Percentiles rank a stretch among this genome's conserved stretches.
Conservation (phyloP, 202 grass and related monocot genomes). For the Setaria italica region DNA sequence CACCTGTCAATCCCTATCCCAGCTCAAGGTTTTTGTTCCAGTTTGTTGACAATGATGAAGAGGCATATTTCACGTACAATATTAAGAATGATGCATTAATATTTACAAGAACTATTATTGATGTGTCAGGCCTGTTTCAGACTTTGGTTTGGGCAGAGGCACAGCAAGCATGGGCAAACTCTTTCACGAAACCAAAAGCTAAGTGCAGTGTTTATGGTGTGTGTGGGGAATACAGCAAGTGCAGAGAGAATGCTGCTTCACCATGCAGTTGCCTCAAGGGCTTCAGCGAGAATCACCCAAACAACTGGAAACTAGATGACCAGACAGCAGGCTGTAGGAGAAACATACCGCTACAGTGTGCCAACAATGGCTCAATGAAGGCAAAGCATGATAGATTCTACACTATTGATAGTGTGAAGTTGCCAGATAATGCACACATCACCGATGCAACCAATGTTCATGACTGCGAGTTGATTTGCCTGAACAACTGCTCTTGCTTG, state of each 20-base stretch:
- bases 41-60: conserved; percentile 39
- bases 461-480: conserved; percentile 42
- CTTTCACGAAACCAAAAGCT: conserved; percentile 27
- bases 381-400: conserved; percentile 45
- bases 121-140: conserved; percentile 20
- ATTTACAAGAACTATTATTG: conserved; percentile 15
- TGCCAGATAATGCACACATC: conserved; percentile 22
- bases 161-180: conserved; percentile 29
- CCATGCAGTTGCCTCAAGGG: conserved; percentile 54
- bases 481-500: conserved; percentile 56
- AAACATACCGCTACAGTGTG: conserved; percentile 46
- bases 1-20: not conserved
- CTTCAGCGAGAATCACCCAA: conserved; percentile 42
- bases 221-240: conserved; percentile 52
- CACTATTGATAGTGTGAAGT: conserved; percentile 29
- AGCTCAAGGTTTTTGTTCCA: conserved; percentile 28
- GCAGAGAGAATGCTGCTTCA: conserved; percentile 36
- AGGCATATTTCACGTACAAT: conserved; percentile 34
- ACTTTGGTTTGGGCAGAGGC: conserved; percentile 38
- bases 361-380: not conserved
- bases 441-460: not conserved
- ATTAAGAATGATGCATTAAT: not conserved
- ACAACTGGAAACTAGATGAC: conserved; percentile 42
- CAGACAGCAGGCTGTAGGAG: conserved; percentile 45
- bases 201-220: conserved; percentile 47